Conservation (phyloP, 139 green algal species). For the Yamagishiella unicocca region DNA sequence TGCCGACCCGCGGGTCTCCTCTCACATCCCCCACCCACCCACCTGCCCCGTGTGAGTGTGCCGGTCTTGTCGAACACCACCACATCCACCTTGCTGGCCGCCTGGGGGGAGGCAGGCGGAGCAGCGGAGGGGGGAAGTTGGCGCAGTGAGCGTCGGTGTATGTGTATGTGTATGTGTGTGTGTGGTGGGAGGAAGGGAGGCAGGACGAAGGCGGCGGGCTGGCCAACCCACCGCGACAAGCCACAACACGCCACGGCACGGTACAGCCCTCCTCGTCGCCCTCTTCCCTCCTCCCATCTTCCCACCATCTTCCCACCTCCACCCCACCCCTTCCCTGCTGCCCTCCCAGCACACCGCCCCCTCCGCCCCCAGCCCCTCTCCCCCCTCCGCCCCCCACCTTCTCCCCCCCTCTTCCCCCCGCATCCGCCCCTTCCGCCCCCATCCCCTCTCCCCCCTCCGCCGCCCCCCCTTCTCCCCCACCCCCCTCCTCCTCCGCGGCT, state of each 20-base stretch:
- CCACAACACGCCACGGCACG: too few relatives aligned
- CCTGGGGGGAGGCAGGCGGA: not conserved
- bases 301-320: not conserved
- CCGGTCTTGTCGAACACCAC: constrained; percentile 97
- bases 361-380: not conserved
- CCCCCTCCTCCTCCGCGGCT: not conserved
- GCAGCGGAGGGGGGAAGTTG: not conserved
- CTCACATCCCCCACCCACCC: not conserved
- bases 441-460: not conserved
- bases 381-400: not conserved
- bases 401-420: not conserved
- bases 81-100: constrained; percentile 70
- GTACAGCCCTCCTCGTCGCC: too few relatives aligned
- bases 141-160: too few relatives aligned
- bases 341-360: not conserved
- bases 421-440: not conserved
- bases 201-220: too few relatives aligned
- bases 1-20: too few relatives aligned
- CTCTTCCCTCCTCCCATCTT: too few relatives aligned
- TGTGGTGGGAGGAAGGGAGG: too few relatives aligned
- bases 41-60: constrained; percentile 85
- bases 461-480: not conserved
- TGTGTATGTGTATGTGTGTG: too few relatives aligned
- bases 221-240: too few relatives aligned
- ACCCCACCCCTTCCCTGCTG: not conserved